phyloP scores from a whole-genome alignment of 805 yeast species.

The Kodamaea neixiangensis region DNA sequence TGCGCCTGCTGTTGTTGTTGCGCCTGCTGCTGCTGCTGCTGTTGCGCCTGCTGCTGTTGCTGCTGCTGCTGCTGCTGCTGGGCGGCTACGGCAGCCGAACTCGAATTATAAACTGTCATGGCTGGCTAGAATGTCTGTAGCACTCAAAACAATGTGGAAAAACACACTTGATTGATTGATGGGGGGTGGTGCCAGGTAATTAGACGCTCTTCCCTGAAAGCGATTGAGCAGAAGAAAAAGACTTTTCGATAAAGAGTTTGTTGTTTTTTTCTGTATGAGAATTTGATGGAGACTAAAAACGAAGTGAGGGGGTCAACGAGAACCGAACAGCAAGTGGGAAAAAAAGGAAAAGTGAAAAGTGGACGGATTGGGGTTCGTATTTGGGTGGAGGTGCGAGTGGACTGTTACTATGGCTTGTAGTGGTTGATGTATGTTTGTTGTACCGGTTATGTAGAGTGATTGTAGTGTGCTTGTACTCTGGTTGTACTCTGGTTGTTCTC shows the following conservation, averaged over 20 bases:
- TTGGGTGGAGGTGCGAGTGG: too few species aligned
- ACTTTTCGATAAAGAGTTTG: not conserved
- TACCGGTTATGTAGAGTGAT: too few species aligned
- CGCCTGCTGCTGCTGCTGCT: slow-evolving; percentile 26
- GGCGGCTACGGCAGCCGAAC: slow-evolving; percentile 29
- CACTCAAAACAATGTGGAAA: not conserved
- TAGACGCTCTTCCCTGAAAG: not conserved
- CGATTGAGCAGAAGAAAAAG: not conserved
- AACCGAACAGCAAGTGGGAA: too few species aligned
- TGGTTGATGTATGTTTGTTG: too few species aligned
- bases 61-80: slow-evolving; percentile 29
- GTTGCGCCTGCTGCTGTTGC: slow-evolving; percentile 18
- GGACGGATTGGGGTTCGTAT: too few species aligned
- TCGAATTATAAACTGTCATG: slow-evolving; percentile 39
- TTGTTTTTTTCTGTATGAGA: slow-evolving; percentile 1
- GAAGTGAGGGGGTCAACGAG: slow-evolving; percentile 1
- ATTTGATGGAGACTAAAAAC: not conserved
- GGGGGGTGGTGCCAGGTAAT: not conserved
- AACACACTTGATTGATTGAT: not conserved
- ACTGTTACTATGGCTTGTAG: too few species aligned
- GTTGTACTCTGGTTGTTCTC: too few species aligned
- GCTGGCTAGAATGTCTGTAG: not conserved
- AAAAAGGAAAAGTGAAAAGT: not conserved
- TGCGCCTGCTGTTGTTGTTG: slow-evolving; percentile 26
- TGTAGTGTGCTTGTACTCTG: too few species aligned